These are phyloP conservation scores for Fraxinus excelsior DNA, from an alignment of 257 asterid species.

Conservation along the genomic window DNA sequence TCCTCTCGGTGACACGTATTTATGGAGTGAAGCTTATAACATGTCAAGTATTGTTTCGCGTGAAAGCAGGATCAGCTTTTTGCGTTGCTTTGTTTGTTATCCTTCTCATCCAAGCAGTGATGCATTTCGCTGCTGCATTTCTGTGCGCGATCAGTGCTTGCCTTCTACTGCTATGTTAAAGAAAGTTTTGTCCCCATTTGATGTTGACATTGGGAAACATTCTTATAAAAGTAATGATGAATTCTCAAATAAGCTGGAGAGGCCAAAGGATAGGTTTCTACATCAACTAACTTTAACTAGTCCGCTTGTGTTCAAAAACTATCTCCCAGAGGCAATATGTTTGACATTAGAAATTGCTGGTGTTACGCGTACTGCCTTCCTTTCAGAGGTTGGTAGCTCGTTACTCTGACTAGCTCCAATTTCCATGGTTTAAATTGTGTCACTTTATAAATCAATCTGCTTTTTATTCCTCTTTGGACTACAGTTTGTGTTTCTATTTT, in stretches of 20 bases:
- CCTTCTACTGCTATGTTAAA: constrained; percentile 53
- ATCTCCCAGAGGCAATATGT: constrained; percentile 73
- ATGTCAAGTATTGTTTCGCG: constrained; percentile 77
- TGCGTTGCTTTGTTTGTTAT: constrained; percentile 90
- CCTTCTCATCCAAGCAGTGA: constrained; percentile 94
- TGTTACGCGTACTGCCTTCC: constrained; percentile 53
- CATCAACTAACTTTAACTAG: constrained; percentile 72
- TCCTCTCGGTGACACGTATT: constrained; percentile 79
- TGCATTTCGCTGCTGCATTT: constrained; percentile 90
- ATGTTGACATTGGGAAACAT: constrained; percentile 39
- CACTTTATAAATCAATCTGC: constrained; percentile 11
- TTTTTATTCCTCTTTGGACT: constrained; percentile 14
- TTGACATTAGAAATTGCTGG: constrained; percentile 80
- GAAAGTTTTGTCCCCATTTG: constrained; percentile 39
- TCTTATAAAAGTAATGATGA: constrained; percentile 35
- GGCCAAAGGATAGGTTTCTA: constrained; percentile 54
- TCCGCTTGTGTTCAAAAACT: constrained; percentile 78
- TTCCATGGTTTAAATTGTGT: constrained; percentile 4
- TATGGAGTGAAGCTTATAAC: constrained; percentile 94
- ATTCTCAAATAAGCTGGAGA: constrained; percentile 41
- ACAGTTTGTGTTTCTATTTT: constrained; percentile 36
- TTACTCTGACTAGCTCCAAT: constrained; percentile 25
- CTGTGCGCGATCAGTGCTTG: constrained; percentile 67
- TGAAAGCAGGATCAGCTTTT: constrained; percentile 66
- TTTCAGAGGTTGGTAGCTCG: constrained; percentile 67